phyloP scores from a whole-genome alignment of 768 basidiomycete species.

The Pleurotus pulmonarius region DNA sequence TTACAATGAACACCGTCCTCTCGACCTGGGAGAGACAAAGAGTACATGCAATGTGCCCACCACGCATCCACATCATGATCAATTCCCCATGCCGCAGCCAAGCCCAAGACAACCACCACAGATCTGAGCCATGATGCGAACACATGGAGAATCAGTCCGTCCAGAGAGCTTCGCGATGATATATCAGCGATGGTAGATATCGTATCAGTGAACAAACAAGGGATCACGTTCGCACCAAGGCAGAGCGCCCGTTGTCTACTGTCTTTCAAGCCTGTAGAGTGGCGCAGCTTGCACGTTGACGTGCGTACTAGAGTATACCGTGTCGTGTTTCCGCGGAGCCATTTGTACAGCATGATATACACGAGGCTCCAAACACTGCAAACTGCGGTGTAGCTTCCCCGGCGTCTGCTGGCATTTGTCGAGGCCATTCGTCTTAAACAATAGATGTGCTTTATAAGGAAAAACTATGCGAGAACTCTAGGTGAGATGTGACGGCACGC shows the following conservation, averaged over 20 bases:
- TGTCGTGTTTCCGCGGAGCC: neutral
- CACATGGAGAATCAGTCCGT: neutral
- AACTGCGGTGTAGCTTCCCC: neutral
- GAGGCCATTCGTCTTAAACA: too few relatives aligned
- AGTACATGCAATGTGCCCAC: too few relatives aligned
- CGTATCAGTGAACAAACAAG: neutral
- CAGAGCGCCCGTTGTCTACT: neutral
- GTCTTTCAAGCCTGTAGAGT: neutral
- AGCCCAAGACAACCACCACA: neutral
- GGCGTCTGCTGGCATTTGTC: too few relatives aligned
- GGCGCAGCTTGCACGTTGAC: neutral
- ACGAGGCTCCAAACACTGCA: neutral
- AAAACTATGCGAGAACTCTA: neutral
- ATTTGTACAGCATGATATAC: too few relatives aligned
- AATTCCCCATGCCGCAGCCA: too few relatives aligned
- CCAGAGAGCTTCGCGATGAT: neutral
- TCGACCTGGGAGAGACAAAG: too few relatives aligned
- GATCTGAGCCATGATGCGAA: neutral
- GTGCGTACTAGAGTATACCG: neutral
- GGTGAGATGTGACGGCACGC: neutral
- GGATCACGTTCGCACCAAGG: neutral
- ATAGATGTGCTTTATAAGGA: neutral
- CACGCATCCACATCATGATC: too few relatives aligned
- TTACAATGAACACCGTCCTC: too few relatives aligned
- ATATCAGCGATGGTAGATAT: neutral